Percentiles rank a stretch among this genome's conserved stretches.
phyloP scores from a whole-genome alignment of 1,139 yeast genomes.

The Lodderomyces elongisporus region DNA sequence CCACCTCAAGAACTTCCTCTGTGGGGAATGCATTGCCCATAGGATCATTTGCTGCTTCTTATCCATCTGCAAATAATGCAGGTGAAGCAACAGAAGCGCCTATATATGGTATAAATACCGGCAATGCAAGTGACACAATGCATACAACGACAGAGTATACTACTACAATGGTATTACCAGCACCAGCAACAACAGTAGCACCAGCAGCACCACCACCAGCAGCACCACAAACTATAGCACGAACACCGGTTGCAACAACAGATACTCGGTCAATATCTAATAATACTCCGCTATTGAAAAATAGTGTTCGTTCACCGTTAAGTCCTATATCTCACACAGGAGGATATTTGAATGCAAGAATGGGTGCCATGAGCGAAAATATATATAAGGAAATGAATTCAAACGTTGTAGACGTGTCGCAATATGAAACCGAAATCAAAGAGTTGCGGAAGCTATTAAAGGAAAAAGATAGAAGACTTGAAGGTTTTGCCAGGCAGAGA shows the following conservation, averaged over 20 bases:
- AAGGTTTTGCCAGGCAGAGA: slow-evolving; percentile 48
- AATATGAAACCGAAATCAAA: slow-evolving; percentile 35
- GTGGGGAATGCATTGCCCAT: background rate
- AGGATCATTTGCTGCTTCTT: background rate
- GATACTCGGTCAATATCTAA: background rate
- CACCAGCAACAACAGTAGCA: background rate
- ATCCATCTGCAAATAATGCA: background rate
- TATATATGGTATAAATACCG: background rate
- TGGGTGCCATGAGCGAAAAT: slow-evolving; percentile 8
- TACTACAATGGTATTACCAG: background rate
- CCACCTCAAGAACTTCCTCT: background rate
- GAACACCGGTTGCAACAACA: background rate
- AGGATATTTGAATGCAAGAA: slow-evolving; percentile 6
- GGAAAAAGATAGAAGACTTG: slow-evolving; percentile 42
- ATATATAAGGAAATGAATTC: slow-evolving; percentile 13
- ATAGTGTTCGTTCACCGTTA: slow-evolving; percentile 5
- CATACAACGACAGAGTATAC: background rate
- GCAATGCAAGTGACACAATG: background rate
- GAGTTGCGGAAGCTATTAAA: slow-evolving; percentile 14
- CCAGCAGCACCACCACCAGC: background rate
- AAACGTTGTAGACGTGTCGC: slow-evolving; percentile 15
- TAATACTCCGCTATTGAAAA: background rate
- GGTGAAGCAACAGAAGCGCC: background rate
- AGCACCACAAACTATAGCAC: background rate
- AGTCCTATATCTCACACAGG: slow-evolving; percentile 5